A percentile compares a stretch with the other conserved stretches of the same genome.
Conservation (phyloP, 192 early-diverging fungal species). For the Podila verticillata region DNA sequence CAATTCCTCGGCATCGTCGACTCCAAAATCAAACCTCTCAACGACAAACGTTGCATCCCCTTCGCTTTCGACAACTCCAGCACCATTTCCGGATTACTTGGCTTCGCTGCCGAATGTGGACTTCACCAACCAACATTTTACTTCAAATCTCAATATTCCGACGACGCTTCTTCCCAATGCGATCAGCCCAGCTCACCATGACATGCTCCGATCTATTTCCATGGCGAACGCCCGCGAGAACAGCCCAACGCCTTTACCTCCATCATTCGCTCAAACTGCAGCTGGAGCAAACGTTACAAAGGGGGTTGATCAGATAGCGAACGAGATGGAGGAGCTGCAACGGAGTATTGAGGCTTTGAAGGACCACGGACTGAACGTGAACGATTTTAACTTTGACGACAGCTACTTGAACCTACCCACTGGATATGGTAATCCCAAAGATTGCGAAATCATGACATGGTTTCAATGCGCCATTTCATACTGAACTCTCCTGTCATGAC, state of each 20-base stretch:
- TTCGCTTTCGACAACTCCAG: conserved; percentile 3
- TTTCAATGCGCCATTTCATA: not conserved
- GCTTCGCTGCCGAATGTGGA: conserved; percentile 5
- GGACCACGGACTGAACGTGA: conserved; percentile 32
- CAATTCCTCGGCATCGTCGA: not conserved
- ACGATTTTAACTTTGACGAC: conserved; percentile 39
- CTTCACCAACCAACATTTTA: conserved; percentile 8
- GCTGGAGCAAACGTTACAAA: conserved; percentile 33
- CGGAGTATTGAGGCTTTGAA: conserved; percentile 39
- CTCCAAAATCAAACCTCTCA: not conserved
- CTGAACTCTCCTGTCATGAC: not conserved
- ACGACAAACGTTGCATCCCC: not conserved
- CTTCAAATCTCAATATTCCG: conserved; percentile 26
- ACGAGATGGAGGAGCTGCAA: conserved; percentile 45
- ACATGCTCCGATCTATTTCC: conserved; percentile 42
- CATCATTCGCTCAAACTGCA: conserved; percentile 28
- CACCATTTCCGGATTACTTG: conserved; percentile 14
- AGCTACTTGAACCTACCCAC: conserved; percentile 13
- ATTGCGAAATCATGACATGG: too few relatives aligned
- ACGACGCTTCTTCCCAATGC: conserved; percentile 27
- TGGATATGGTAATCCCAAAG: conserved; percentile 17
- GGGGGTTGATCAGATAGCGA: conserved; percentile 34
- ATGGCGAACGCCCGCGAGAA: conserved; percentile 37
- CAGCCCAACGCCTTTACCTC: conserved; percentile 16
- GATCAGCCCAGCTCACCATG: conserved; percentile 30